Evolutionary conservation across 2,329 filamentous ascomycete species (phyloP).

Genomic region (Penicillium sp.): DNA sequence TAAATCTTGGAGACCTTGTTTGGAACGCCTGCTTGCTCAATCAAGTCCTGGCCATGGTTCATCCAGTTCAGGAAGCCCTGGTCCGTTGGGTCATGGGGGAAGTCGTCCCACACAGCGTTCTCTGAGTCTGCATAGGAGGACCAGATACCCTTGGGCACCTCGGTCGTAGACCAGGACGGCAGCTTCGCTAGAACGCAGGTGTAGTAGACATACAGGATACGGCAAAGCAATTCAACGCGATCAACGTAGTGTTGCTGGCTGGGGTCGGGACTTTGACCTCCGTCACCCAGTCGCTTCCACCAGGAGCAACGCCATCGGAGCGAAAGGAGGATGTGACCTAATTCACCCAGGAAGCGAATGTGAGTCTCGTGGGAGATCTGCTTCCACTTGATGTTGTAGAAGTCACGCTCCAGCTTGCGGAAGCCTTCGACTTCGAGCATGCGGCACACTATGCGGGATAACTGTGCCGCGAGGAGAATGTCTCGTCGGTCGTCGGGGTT

Average conservation of each 20-base stretch:
- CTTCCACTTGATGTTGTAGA: slow-evolving; percentile 49
- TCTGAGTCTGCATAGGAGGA: slow-evolving; percentile 45
- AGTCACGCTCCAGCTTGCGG: slow-evolving; percentile 44
- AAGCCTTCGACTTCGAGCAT: slow-evolving; percentile 50
- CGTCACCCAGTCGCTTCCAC: slow-evolving; percentile 46
- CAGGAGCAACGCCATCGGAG: slow-evolving; percentile 48
- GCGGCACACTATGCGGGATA: slow-evolving; percentile 48
- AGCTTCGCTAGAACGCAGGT: slow-evolving; percentile 45
- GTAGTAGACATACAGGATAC: slow-evolving; percentile 50
- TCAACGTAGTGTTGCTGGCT: slow-evolving; percentile 41
- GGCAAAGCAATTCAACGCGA: slow-evolving; percentile 43
- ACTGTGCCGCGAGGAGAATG: slow-evolving; percentile 45
- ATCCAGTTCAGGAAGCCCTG: slow-evolving; percentile 45
- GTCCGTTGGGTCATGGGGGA: slow-evolving; percentile 40
- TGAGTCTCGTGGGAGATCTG: slow-evolving; percentile 45
- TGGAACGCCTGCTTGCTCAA: slow-evolving; percentile 42
- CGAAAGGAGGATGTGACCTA: slow-evolving; percentile 43
- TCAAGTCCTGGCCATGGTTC: slow-evolving; percentile 38
- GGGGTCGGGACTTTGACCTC: slow-evolving; percentile 35
- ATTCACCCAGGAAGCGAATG: slow-evolving; percentile 40
- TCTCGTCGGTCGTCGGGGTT: slow-evolving; percentile 38
- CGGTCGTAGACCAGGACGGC: slow-evolving; percentile 38
- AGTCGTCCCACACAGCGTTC: slow-evolving; percentile 44
- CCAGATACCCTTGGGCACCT: slow-evolving; percentile 41
- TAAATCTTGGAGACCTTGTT: slow-evolving; percentile 26